Base-by-base conservation (phyloP, 2,329 filamentous ascomycete genomes). In the Phaeosphaeria sp. region DNA sequence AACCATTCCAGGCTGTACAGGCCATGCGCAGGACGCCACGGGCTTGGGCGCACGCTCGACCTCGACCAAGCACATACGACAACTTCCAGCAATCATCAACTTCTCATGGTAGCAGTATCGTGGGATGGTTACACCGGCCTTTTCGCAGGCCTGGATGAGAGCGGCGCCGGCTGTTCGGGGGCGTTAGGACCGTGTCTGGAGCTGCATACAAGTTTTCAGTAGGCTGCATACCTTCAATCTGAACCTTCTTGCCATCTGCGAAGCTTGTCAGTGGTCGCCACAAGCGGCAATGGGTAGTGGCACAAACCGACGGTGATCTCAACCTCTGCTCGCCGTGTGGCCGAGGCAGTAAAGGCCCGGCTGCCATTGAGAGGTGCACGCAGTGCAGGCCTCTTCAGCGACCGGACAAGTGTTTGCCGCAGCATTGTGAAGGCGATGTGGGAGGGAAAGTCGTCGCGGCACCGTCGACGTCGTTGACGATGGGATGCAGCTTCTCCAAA, bases 61-160 rank as follows among this genome's bases (percentile, higher is more conserved):
- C 84, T 99, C 95, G 75, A 99, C 95, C 75, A 99, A 83, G 82
- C 95, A 99, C 95, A 99, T 99, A 83, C 95, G 93, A 82, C 95
- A 99, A 82, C 98, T 99, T 81, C 95, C 95, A 74, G 95, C 95
- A 85, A 99, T 97, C 90, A 96, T 93, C 70, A 99, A 87, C 83
- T 99, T 98, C 91, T 98, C 94, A 87, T 97, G 94, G 82, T 98
- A 98, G 83, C 94, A 98, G 82, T 97, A 97, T 92, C 93, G 93
- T 70, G 94, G 94, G 75, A 98, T 86, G 62, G 91, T 95, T 67
- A 85, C 87, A 75, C 95, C 95, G 66, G 94, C 95, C 84, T 99
- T 97, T 83, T 99, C 95, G 84, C 95, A 99, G 77, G 95, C 95
- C 84, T 99, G 95, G 78, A 99, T 99, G 74, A 99, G 87, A 75